These are phyloP conservation scores for Ensete glaucum DNA, from an alignment of 176 grass and related monocot genomes.

Conservation along the genomic window DNA sequence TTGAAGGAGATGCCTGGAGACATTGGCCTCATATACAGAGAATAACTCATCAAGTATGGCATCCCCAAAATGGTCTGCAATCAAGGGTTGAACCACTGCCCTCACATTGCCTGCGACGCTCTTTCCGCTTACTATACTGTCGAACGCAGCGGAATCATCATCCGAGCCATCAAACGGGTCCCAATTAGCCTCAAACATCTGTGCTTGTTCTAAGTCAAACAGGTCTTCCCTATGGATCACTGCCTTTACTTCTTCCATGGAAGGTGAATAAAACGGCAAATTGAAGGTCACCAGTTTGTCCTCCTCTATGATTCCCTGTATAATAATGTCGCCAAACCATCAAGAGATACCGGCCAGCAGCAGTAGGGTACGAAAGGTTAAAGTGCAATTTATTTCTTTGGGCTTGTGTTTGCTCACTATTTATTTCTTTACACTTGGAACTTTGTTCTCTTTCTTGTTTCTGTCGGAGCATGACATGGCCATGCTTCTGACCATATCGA, in stretches of 20 bases:
- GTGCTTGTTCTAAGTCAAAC: conserved; percentile 8
- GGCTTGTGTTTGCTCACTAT: no score
- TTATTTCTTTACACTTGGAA: no score
- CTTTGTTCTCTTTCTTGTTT: no score
- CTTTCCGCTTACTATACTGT: conserved; percentile 4
- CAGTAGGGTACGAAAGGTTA: no score
- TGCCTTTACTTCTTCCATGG: conserved; percentile 19
- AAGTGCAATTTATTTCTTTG: no score
- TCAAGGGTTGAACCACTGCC: conserved; percentile 13
- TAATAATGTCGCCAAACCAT: neutral
- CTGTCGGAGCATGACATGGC: no score
- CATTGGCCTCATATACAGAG: neutral
- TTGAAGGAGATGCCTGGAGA: conserved; percentile 12
- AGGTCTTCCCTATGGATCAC: neutral
- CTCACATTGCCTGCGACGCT: conserved; percentile 13
- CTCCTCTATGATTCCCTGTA: conserved; percentile 12
- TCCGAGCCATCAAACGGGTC: conserved; percentile 29
- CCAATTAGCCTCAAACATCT: conserved; percentile 26
- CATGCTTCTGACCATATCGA: no score
- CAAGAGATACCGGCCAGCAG: no score
- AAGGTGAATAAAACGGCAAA: conserved; percentile 11
- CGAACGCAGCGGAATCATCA: neutral
- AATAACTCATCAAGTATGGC: conserved; percentile 25
- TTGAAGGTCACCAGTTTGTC: conserved; percentile 20
- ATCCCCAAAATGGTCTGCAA: conserved; percentile 24